Conservation (phyloP, 106 monocot species). For the Chionographis japonica region DNA sequence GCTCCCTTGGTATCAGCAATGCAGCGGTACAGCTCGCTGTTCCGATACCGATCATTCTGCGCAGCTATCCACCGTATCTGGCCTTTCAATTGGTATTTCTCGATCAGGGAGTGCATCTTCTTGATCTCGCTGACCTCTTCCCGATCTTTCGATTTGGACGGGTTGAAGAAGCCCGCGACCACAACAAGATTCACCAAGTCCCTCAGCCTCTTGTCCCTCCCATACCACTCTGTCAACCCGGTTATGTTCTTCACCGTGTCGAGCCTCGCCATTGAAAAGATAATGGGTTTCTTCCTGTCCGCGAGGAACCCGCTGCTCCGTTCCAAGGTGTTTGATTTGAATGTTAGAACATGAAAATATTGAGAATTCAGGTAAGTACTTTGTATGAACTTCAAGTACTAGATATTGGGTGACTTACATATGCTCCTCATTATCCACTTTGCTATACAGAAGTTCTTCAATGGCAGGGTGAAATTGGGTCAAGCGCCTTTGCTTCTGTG, state of each 20-base stretch:
- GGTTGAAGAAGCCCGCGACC: constrained; percentile 83
- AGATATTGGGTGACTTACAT: constrained; percentile 30
- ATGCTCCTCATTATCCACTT: constrained; percentile 73
- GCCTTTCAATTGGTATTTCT: constrained; percentile 74
- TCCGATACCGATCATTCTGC: constrained; percentile 70
- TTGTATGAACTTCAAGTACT: too few species aligned
- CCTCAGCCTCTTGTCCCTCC: constrained; percentile 76
- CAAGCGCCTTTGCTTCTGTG: constrained; percentile 75
- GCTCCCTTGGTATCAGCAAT: constrained; percentile 90
- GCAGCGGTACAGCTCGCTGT: constrained; percentile 91
- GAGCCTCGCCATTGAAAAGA: constrained; percentile 53
- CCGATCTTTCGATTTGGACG: constrained; percentile 86
- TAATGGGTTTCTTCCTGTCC: constrained; percentile 40
- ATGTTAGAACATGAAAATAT: too few species aligned
- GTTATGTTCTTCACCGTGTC: constrained; percentile 54
- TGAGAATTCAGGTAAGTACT: too few species aligned
- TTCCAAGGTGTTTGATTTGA: neutral
- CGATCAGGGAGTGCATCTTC: constrained; percentile 73
- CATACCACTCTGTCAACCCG: constrained; percentile 73
- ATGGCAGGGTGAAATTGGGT: constrained; percentile 54
- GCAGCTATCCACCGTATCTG: constrained; percentile 92
- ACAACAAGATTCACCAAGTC: constrained; percentile 88
- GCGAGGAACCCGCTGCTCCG: neutral
- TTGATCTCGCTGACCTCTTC: constrained; percentile 93
- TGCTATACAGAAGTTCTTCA: constrained; percentile 76